Evolutionary conservation across 441 rosid species (phyloP).

Genomic region (Croton laevigatus): DNA sequence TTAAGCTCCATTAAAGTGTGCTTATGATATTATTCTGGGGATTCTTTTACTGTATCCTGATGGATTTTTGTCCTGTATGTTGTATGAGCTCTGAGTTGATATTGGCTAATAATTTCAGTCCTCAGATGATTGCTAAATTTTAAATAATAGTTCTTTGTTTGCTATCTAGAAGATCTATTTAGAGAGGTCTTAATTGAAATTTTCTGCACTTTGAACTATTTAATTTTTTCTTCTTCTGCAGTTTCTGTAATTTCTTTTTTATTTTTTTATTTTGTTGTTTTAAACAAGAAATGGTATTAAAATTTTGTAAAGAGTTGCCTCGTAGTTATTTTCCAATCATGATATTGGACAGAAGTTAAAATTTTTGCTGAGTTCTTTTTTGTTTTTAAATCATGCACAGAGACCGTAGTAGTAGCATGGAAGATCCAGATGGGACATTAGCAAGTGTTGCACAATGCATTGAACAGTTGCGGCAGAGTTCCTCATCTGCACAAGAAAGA

Average conservation of each 20-base stretch:
- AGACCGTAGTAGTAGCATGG: constrained; percentile 95
- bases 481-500: constrained; percentile 91
- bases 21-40: background rate
- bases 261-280: constrained; percentile 2
- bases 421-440: constrained; percentile 99
- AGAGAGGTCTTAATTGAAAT: background rate
- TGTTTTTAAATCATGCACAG: constrained; percentile 47
- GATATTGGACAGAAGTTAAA: constrained; percentile 10
- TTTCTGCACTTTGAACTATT: background rate
- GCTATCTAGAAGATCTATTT: background rate
- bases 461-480: constrained; percentile 92
- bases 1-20: background rate
- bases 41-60: background rate
- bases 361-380: constrained; percentile 21
- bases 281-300: background rate
- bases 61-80: background rate
- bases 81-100: background rate
- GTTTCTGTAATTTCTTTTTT: background rate
- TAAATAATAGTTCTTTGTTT: background rate
- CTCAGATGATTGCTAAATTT: background rate
- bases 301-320: background rate
- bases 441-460: constrained; percentile 99
- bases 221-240: background rate
- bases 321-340: background rate
- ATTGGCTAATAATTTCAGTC: background rate